These are phyloP conservation scores for Beverwykella pulmonaria DNA, from an alignment of 495 filamentous ascomycete species.

Conservation along the genomic window DNA sequence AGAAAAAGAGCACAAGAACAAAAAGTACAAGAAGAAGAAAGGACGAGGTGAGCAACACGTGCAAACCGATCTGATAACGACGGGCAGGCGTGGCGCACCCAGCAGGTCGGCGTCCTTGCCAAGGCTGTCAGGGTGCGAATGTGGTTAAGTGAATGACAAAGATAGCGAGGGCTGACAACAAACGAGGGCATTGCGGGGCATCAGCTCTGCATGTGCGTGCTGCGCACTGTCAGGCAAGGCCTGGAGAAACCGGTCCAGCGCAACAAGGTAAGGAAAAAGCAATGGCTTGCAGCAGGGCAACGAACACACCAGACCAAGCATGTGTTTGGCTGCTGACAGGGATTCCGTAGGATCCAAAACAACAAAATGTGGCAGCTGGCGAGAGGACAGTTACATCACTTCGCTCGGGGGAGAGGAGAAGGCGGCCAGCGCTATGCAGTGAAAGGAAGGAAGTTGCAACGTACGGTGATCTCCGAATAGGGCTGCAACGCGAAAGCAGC, in stretches of 20 bases:
- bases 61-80: constrained; percentile 17
- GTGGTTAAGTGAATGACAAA: constrained; percentile 9
- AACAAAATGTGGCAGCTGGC: constrained; percentile 32
- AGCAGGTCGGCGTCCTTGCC: constrained; percentile 17
- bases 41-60: background rate
- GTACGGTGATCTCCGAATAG: constrained; percentile 77
- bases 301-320: background rate
- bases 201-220: constrained; percentile 15
- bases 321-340: constrained; percentile 18
- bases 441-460: constrained; percentile 43
- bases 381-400: constrained; percentile 20
- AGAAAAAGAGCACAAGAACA: constrained; percentile 1
- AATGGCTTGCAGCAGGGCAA: background rate
- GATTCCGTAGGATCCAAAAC: constrained; percentile 9
- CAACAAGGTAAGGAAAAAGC: constrained; percentile 13
- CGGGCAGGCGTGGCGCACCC: constrained; percentile 3
- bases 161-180: constrained; percentile 18
- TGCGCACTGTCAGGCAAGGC: constrained; percentile 11
- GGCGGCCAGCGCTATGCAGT: constrained; percentile 6
- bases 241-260: constrained; percentile 15
- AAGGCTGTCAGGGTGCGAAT: constrained; percentile 22
- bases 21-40: constrained; percentile 5
- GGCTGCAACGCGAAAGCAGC: constrained; percentile 64
- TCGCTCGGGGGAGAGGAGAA: constrained; percentile 4
- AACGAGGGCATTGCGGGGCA: constrained; percentile 26